These are phyloP conservation scores for Selaginella tamariscina DNA, from an alignment of 75 land plant genomes.

Conservation along the genomic window DNA sequence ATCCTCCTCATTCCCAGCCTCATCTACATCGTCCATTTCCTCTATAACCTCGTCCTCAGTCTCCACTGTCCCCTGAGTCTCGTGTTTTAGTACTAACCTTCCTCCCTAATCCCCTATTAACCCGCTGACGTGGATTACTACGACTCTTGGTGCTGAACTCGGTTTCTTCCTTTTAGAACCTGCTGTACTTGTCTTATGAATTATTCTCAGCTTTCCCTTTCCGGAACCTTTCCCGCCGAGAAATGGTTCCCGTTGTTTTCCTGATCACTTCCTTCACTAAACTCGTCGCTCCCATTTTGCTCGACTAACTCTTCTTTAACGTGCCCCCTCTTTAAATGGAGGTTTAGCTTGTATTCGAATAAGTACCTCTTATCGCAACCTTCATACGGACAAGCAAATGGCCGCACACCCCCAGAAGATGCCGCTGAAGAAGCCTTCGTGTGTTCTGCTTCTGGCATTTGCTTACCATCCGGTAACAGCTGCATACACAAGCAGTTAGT, in stretches of 20 bases:
- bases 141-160: conserved; percentile 7
- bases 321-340: conserved; percentile 72
- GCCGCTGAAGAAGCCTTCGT: conserved; percentile 37
- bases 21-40: conserved; percentile 76
- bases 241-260: conserved; percentile 21
- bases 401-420: conserved; percentile 34
- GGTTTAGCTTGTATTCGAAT: conserved; percentile 91
- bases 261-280: conserved; percentile 55
- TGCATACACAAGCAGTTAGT: too few relatives aligned
- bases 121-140: conserved; percentile 20
- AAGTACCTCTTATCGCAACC: conserved; percentile 93
- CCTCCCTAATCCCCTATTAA: conserved; percentile 17
- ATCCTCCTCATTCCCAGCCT: conserved; percentile 58
- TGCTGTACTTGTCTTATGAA: conserved; percentile 36
- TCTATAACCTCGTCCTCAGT: conserved; percentile 46
- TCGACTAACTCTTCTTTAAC: conserved; percentile 46
- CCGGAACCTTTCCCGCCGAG: conserved; percentile 11
- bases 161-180: conserved; percentile 26
- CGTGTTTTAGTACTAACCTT: conserved; percentile 27
- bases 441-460: conserved; percentile 21
- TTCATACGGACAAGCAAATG: conserved; percentile 78
- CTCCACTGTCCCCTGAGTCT: conserved; percentile 28
- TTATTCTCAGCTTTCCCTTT: conserved; percentile 36
- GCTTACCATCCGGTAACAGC: background rate
- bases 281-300: conserved; percentile 32